Evolutionary conservation across 345 rosid species (phyloP), one percentile per base, ranked within the genome.

Genomic region (Eucalyptus sp.): DNA sequence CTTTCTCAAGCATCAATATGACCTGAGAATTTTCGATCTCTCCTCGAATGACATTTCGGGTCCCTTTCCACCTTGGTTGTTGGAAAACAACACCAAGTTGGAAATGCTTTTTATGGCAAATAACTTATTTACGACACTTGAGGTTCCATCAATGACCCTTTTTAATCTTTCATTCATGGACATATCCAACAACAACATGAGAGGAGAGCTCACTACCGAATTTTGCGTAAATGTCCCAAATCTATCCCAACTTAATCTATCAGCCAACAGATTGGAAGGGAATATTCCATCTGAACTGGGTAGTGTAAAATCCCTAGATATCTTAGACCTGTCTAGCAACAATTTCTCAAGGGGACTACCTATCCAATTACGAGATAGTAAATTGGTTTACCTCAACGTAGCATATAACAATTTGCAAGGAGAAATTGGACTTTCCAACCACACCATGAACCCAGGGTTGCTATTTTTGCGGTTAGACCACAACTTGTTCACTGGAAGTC

Each of bases 331-430:
- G 1, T 58, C 64, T 1, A 10, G 3, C 3, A 58, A 58, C 64
- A 58, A 25, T 25, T 58, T 58, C 64, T 58, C 2, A 58, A 3
- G n/a, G 3, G n/a, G 14, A 0, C 7, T 58, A 58, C 64, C 64
- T 58, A 11, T 58, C n/a, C 14, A 58, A 3, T 58, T 58, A 5
- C 66, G 25, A 60, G 2, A 11, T 25, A 5, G 7, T 60, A 2
- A 5, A 11, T 25, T 11, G 1, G 0, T 0, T 2, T 0, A 0
- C 2, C 66, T 60, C 7, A 25, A 60, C 0, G 7, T 25, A 60
- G 66, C 66, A 25, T 2, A 25, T 60, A 60, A 60, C 66, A 60
- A 25, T 2, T 60, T 60, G 31, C n/a, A 11, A 25, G 66, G 66
- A 11, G 31, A 60, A 60, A 5, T 60, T 11, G 66, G 0, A 60